A percentile compares a stretch with the other conserved stretches of the same genome.
phyloP scores from a whole-genome alignment of 2,329 filamentous ascomycete species.

The Nannizziopsis barbatae region DNA sequence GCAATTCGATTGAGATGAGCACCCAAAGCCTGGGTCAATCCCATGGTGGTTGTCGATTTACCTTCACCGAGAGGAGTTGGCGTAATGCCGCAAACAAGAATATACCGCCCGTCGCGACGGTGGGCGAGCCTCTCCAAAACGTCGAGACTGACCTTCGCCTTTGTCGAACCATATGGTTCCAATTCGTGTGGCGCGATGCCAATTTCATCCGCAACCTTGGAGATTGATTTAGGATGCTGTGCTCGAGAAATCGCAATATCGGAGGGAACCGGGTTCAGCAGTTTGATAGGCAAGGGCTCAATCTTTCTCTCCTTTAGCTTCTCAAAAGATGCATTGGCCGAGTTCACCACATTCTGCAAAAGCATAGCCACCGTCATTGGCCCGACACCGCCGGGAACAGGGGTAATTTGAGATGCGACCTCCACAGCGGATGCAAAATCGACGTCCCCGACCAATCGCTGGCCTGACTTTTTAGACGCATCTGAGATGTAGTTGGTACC shows the following conservation, averaged over 20 bases:
- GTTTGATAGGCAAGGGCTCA: constrained; percentile 69
- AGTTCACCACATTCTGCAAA: constrained; percentile 84
- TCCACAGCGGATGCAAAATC: constrained; percentile 75
- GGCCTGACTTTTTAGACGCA: constrained; percentile 77
- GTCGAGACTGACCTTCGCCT: constrained; percentile 83
- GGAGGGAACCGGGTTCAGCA: constrained; percentile 74
- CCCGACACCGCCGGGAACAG: constrained; percentile 90
- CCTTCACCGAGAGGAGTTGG: constrained; percentile 94
- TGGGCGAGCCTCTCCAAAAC: constrained; percentile 76
- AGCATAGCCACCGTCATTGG: constrained; percentile 99
- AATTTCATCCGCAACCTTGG: constrained; percentile 68
- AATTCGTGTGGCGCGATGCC: constrained; percentile 82
- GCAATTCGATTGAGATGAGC: constrained; percentile 77
- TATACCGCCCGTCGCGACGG: constrained; percentile 77
- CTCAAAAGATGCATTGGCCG: constrained; percentile 70
- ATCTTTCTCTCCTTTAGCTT: constrained; percentile 70
- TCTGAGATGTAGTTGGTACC: constrained; percentile 95
- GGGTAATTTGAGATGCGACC: constrained; percentile 86
- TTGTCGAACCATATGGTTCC: constrained; percentile 88
- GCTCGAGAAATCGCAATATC: constrained; percentile 86
- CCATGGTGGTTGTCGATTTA: constrained; percentile 96
- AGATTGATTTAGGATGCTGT: constrained; percentile 87
- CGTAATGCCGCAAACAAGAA: constrained; percentile 90
- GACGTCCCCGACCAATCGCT: constrained; percentile 87
- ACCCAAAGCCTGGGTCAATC: constrained; percentile 81